Evolutionary conservation across 2,329 filamentous ascomycete species (phyloP), one percentile per base, ranked within the genome.

Genomic region (Fusarium vanettenii): DNA sequence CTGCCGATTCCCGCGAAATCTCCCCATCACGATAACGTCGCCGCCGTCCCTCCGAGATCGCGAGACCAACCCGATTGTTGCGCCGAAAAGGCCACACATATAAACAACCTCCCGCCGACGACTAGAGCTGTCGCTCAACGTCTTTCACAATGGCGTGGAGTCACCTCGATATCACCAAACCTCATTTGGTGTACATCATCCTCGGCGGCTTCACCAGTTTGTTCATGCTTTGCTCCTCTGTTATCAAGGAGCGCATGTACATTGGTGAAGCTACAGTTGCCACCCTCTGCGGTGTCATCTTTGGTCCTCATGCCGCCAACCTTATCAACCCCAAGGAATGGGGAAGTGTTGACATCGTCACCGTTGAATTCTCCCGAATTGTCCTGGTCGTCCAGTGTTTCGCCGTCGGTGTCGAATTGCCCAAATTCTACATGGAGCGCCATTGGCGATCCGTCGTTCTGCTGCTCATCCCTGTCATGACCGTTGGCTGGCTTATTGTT

Each of bases 171-270:
- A 92, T 98, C 86, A 98, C 97, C 85, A 94, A 93, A 88, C 94
- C 97, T 80, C 97, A 99, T 88, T 85, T 98, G 94, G 97, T 97
- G 76, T 99, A 99, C 85, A 95, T 98, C 85, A 98, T 99, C 85
- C 88, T 99, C 66, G 97, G 97, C 80, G 97, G 96, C 83, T 99
- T 99, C 87, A 99, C 97, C 77, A 95, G 93, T 70, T 87, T 99
- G 79, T 99, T 99, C 87, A 99, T 99, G 97, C 88, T 99, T 70
- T 98, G 95, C 84, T 99, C 97, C 70, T 95, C 97, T 65, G 92
- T 98, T 81, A 97, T 99, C 86, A 99, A 99, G 88, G 97, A 99
- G 88, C 94, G 94, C 83, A 90, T 98, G 81, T 99, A 99, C 86
- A 99, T 99, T 83, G 97, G 97, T 81, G 97, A 99, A 89, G 97